Evolutionary conservation across 140 eudicot species (phyloP).

Genomic region (Bidens hawaiensis): DNA sequence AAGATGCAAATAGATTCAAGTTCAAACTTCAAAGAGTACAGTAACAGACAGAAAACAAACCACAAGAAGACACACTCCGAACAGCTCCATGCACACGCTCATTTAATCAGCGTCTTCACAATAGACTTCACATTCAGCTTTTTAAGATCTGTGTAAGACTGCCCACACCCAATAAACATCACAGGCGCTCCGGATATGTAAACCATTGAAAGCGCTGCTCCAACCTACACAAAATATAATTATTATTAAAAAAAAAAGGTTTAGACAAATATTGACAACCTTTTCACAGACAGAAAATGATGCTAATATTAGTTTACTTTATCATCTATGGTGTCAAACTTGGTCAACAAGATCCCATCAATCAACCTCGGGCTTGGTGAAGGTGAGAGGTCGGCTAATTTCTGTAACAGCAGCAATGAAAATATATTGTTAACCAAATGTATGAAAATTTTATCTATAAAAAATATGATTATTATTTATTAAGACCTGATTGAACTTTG

Average conservation of each 20-base stretch:
- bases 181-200: constrained; percentile 98
- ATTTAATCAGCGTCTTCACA: constrained; percentile 88
- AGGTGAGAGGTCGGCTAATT: constrained; percentile 82
- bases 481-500: constrained; percentile 89
- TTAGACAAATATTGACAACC: too few species aligned
- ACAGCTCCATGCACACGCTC: constrained; percentile 19
- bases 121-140: constrained; percentile 93
- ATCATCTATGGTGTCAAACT: constrained; percentile 95
- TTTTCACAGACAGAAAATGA: not conserved
- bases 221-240: constrained; percentile 64
- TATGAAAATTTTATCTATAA: not conserved
- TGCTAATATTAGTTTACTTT: constrained; percentile 40
- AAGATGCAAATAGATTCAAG: not conserved
- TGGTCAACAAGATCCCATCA: constrained; percentile 95
- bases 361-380: constrained; percentile 87
- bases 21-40: not conserved
- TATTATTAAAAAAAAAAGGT: not conserved
- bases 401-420: constrained; percentile 42
- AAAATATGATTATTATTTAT: not conserved
- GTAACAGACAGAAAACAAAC: constrained; percentile 11
- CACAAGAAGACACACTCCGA: not conserved
- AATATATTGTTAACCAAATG: not conserved
- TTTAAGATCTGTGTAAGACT: constrained; percentile 88
- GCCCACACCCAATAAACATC: constrained; percentile 99
- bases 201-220: constrained; percentile 98